These are phyloP conservation scores for Aurinia saxatilis DNA, from an alignment of 345 rosid species.

Conservation along the genomic window DNA sequence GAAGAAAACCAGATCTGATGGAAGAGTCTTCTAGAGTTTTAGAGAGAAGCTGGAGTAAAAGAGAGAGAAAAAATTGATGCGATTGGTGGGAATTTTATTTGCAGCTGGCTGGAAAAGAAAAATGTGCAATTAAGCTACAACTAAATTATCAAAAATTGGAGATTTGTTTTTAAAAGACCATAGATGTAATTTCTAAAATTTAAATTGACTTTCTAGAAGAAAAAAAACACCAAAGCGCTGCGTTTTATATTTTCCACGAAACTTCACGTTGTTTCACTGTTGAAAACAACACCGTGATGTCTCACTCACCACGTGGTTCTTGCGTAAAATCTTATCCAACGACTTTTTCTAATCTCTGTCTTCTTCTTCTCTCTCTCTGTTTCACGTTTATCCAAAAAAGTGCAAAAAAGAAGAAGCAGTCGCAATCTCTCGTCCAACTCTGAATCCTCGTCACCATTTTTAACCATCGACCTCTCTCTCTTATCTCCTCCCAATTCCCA, in stretches of 20 bases:
- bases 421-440: conserved; percentile 25
- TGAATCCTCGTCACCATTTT: conserved; percentile 23
- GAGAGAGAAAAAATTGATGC: no score
- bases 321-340: conserved; percentile 27
- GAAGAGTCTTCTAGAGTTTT: no score
- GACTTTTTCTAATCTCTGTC: neutral
- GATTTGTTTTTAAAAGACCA: no score
- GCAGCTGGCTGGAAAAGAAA: no score
- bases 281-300: neutral
- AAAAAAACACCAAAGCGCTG: neutral
- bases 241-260: neutral
- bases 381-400: conserved; percentile 6
- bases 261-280: neutral
- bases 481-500: conserved; percentile 30
- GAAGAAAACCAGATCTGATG: no score
- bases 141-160: no score
- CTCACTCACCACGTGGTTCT: conserved; percentile 8
- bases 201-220: neutral
- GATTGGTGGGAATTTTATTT: no score
- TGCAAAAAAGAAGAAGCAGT: conserved; percentile 5
- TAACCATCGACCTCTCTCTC: conserved; percentile 16
- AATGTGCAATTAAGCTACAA: no score
- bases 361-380: neutral
- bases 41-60: no score
- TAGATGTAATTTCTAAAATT: no score